Evolutionary conservation across 2,329 filamentous ascomycete genomes (phyloP).

Genomic region (Triangularia verruculosa): DNA sequence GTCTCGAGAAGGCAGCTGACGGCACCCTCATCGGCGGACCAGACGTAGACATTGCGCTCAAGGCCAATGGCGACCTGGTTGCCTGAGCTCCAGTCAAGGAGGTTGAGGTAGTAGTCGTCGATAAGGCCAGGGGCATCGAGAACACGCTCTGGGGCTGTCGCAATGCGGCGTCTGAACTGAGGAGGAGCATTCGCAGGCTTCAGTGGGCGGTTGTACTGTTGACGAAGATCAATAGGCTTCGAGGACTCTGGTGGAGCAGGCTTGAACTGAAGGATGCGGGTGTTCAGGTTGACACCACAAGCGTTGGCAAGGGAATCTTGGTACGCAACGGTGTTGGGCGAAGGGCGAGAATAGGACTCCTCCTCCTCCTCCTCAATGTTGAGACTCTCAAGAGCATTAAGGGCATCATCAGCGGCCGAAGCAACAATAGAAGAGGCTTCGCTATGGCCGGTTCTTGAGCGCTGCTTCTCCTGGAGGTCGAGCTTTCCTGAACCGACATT

Average conservation of each 20-base stretch:
- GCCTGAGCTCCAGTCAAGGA: constrained; percentile 95
- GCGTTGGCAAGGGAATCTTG: constrained; percentile 87
- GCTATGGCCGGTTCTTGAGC: constrained; percentile 66
- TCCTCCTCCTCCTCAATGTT: constrained; percentile 71
- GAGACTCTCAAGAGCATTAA: constrained; percentile 75
- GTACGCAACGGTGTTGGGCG: constrained; percentile 85
- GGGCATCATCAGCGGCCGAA: constrained; percentile 74
- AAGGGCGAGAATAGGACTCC: constrained; percentile 69
- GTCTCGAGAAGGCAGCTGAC: constrained; percentile 89
- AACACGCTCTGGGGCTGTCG: constrained; percentile 92
- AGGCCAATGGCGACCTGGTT: constrained; percentile 98
- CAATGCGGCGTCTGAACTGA: constrained; percentile 86
- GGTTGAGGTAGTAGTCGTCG: constrained; percentile 98
- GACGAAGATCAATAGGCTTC: constrained; percentile 94
- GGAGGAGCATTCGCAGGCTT: constrained; percentile 71
- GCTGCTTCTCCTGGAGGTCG: constrained; percentile 65
- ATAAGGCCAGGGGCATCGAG: constrained; percentile 93
- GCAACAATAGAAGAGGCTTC: constrained; percentile 77
- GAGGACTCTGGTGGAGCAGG: constrained; percentile 96
- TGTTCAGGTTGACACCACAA: constrained; percentile 89
- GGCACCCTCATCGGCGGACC: constrained; percentile 91
- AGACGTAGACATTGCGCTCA: constrained; percentile 95
- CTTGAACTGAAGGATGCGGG: constrained; percentile 97
- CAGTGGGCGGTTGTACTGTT: constrained; percentile 96
- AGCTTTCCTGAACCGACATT: constrained; percentile 82